Evolutionary conservation across 2,329 filamentous ascomycete genomes (phyloP), one percentile per base, ranked within the genome.

Genomic region (Colletotrichum acutatum): DNA sequence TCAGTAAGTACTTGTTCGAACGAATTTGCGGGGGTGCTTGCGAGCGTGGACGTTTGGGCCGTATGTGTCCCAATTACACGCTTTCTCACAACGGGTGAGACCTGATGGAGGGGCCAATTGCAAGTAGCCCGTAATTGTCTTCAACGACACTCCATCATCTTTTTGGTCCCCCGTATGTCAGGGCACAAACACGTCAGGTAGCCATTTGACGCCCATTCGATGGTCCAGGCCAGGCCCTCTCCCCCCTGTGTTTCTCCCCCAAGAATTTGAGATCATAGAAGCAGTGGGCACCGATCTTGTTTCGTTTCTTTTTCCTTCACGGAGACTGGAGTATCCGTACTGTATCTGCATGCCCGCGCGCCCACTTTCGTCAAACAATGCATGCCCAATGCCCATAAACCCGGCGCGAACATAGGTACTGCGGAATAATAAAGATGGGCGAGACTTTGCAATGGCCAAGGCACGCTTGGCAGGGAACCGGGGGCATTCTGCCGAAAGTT

Each of bases 51-150:
- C 19, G 60, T 26, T n/a, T 42, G 28, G 58, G 65, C 32, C 37
- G n/a, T 30, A 32, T 54, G 54, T 30, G 8, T n/a, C 22, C 22
- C 28, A 59, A n/a, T 58, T 28, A 30, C 58, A 37, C 53, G 30
- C 52, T 52, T 60, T 42, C 12, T 42, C 37, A 69, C 54, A 24
- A 42, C 24, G 34, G n/a, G 58, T 59, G 53, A 71, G 63, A 71
- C 71, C 30, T 71, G 6, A 19, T 49, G 42, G 42, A 24, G 16
- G 34, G 46, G 37, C 46, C 26, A 34, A 34, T 34, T 11, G 32
- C 32, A 34, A 11, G 32, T 34, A 34, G 32, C 32, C 9, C 32
- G 32, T 34, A 34, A 34, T 34, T 28, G 37, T 60, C 54, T 52
- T 62, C 46, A 49, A 52, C 30, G 46, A 62, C n/a, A 52, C 16